Evolutionary conservation across 1,139 yeast species (phyloP).

Genomic region (Hyphopichia fennica): DNA sequence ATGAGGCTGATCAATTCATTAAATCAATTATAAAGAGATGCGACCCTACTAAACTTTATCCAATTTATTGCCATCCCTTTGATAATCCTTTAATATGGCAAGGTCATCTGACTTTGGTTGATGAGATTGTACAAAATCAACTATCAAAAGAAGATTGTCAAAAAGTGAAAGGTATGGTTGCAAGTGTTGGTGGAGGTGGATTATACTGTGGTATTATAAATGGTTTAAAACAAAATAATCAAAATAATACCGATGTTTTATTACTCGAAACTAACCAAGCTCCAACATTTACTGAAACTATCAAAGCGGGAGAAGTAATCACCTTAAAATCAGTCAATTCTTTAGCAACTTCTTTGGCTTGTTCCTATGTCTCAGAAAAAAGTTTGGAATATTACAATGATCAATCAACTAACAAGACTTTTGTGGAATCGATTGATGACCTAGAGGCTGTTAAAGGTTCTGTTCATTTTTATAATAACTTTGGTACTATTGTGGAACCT

Average conservation of each 20-base stretch:
- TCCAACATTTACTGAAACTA: conserved; percentile 35
- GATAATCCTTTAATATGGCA: conserved; percentile 41
- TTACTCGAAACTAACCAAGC: conserved; percentile 42
- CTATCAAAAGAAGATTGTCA: conserved; percentile 14
- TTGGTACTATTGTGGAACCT: conserved; percentile 34
- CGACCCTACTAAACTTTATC: conserved; percentile 15
- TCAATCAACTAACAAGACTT: conserved; percentile 15
- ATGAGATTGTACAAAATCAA: conserved; percentile 27
- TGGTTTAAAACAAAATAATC: conserved; percentile 25
- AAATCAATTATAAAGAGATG: conserved; percentile 17
- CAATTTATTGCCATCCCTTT: conserved; percentile 44
- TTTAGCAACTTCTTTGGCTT: conserved; percentile 41
- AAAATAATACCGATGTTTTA: conserved; percentile 23
- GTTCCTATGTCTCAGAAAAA: conserved; percentile 34
- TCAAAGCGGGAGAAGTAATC: conserved; percentile 28
- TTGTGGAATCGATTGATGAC: conserved; percentile 33
- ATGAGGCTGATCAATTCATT: conserved; percentile 37
- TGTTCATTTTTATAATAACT: conserved; percentile 24
- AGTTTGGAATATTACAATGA: conserved; percentile 25
- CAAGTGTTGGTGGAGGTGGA: conserved; percentile 48
- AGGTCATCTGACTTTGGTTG: conserved; percentile 38
- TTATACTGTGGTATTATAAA: conserved; percentile 38
- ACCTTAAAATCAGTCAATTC: conserved; percentile 30
- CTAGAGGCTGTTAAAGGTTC: conserved; percentile 33
- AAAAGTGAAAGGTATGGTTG: conserved; percentile 34